phyloP scores from a whole-genome alignment of 495 filamentous ascomycete genomes.

The Penicillium riverlandense region DNA sequence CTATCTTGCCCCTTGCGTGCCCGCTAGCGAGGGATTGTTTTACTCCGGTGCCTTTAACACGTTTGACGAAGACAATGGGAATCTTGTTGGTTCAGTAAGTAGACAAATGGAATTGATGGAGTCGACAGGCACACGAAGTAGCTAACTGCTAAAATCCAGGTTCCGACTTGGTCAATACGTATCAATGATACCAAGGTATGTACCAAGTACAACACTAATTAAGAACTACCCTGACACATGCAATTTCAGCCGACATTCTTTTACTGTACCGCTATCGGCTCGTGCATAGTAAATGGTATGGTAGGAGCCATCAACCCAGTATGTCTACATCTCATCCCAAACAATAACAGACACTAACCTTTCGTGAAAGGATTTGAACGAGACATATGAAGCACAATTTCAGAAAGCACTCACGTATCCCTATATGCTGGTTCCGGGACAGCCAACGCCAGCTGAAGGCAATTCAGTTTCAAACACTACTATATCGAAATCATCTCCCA shows the following conservation, averaged over 20 bases:
- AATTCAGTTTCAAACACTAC: slow-evolving; percentile 1
- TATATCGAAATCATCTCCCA: not conserved
- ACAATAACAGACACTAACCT: too few relatives aligned
- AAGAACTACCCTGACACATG: not conserved
- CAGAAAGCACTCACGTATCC: slow-evolving; percentile 21
- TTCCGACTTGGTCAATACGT: slow-evolving; percentile 28
- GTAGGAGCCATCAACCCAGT: slow-evolving; percentile 37
- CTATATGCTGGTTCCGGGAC: slow-evolving; percentile 34
- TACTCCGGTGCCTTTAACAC: slow-evolving; percentile 28
- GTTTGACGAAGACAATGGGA: slow-evolving; percentile 21
- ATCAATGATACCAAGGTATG: slow-evolving; percentile 29
- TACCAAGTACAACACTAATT: not conserved
- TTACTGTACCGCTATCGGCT: slow-evolving; percentile 34
- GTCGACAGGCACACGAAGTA: too few relatives aligned
- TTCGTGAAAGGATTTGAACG: not conserved
- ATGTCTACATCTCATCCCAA: not conserved
- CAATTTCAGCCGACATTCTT: slow-evolving; percentile 27
- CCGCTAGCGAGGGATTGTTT: slow-evolving; percentile 34
- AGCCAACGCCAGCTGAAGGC: slow-evolving; percentile 31
- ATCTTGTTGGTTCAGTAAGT: slow-evolving; percentile 25
- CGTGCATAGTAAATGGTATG: slow-evolving; percentile 34
- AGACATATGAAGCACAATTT: slow-evolving; percentile 27
- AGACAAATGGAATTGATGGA: not conserved
- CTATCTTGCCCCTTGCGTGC: slow-evolving; percentile 50
- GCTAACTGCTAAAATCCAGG: slow-evolving; percentile 1